Base-by-base conservation (phyloP, 768 basidiomycete species). In the Rhizopogon vinicolor region DNA sequence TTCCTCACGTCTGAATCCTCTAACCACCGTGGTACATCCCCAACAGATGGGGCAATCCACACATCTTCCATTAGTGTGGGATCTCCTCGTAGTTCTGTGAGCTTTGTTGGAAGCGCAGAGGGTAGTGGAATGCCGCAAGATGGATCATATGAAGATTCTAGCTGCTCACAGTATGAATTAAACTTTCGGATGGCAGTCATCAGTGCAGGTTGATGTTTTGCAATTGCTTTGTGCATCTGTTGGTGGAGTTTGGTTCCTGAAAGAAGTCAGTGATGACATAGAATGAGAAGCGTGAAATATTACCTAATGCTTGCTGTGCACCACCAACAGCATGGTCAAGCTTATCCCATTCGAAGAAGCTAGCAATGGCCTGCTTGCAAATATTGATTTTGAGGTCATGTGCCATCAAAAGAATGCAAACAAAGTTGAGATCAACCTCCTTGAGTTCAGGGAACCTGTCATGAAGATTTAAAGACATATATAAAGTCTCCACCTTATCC, bases 341-440 rank as follows among this genome's bases (percentile, higher is more conserved):
- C 16, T 59, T 63, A 19, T 76, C 73, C 69, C 70, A 72, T 46
- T 75, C 72, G 41, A 72, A 71, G 46, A 76, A 74, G 22, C 65
- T 65, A 1, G 67, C 65, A 14, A 74, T 64, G 1, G 69, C 70
- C 7, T 62, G 57, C 51, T 70, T 71, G 14, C 70, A 56, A 7
- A 76, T 72, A 46, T 70, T 73, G 19, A 74, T 72, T 56, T 77
- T 78, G 39, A 75, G 63, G 55, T 76, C 71, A 0, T 65, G 63
- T 7, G 70, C 71, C 51, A 73, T 60, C 1, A 77, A 51, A 0
- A 78, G 66, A 0, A 58, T 66, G 1, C 60, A 54, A 4, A 74
- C 63, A 55, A 74, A 73, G 2, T 69, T 61, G 3, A 68, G 51
- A 9, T 64, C 57, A 9, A 73, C 35, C 5, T 60, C 62, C 13